Conservation (phyloP, 257 asterid genomes). For the Solanum ossicruentum region DNA sequence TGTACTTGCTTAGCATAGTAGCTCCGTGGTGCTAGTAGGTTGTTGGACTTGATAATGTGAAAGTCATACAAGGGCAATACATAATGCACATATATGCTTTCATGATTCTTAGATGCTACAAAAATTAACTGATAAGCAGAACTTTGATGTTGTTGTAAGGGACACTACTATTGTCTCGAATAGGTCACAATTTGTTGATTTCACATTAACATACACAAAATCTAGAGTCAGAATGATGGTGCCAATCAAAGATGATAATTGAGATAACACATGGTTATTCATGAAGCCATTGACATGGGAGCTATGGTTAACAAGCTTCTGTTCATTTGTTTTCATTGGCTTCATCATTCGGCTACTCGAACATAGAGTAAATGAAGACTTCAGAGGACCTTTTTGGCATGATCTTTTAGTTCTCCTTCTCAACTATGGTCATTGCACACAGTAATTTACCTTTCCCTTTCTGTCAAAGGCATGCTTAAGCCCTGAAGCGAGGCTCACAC, state of each 20-base stretch:
- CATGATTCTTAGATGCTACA: neutral
- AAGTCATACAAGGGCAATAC: neutral
- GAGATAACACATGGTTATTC: slow-evolving; percentile 22
- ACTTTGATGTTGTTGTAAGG: slow-evolving; percentile 20
- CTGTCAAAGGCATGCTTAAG: too few species aligned
- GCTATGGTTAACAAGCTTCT: slow-evolving; percentile 29
- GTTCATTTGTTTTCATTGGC: slow-evolving; percentile 25
- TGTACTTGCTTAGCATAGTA: too few species aligned
- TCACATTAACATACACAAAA: slow-evolving; percentile 38
- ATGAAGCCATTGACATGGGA: slow-evolving; percentile 40
- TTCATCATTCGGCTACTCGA: slow-evolving; percentile 36
- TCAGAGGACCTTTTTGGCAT: slow-evolving; percentile 20
- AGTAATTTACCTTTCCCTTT: neutral
- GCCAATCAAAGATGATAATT: slow-evolving; percentile 5
- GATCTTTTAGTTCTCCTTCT: slow-evolving; percentile 7
- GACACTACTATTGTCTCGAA: slow-evolving; percentile 35
- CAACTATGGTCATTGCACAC: slow-evolving; percentile 5
- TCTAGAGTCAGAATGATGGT: slow-evolving; percentile 36
- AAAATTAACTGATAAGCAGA: neutral
- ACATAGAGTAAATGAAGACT: slow-evolving; percentile 30
- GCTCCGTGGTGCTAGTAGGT: too few species aligned
- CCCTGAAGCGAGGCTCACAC: too few species aligned
- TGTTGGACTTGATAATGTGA: neutral
- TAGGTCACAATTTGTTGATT: slow-evolving; percentile 37
- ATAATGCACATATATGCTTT: neutral